These are phyloP conservation scores for Ganoderma leucocontextum DNA, from an alignment of 1,284 basidiomycete species.

Conservation along the genomic window DNA sequence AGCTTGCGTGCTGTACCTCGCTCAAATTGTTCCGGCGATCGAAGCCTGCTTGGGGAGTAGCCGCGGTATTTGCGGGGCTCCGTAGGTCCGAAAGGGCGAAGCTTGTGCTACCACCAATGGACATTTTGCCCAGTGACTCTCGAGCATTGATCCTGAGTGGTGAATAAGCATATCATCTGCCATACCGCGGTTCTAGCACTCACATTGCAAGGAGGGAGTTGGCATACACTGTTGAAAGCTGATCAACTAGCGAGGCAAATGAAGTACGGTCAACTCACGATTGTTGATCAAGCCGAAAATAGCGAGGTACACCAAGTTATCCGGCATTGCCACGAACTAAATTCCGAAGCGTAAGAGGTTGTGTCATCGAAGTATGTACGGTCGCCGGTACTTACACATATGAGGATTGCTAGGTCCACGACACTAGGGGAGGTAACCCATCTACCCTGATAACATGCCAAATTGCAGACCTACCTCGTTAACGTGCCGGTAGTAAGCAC, in stretches of 20 bases:
- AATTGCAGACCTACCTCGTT: background rate
- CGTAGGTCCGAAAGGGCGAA: background rate
- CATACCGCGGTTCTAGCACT: background rate
- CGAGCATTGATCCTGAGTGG: background rate
- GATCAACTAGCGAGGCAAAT: background rate
- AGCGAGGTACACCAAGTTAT: background rate
- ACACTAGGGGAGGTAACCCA: background rate
- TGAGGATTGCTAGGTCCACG: background rate
- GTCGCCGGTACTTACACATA: background rate
- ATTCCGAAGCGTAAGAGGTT: background rate
- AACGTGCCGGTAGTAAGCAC: background rate
- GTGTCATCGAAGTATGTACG: too few relatives aligned
- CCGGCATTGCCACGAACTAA: background rate
- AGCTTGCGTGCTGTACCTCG: too few relatives aligned
- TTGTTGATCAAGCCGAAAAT: background rate
- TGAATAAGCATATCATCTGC: background rate
- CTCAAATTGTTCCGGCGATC: too few relatives aligned
- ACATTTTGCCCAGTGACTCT: background rate
- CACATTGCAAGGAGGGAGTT: background rate
- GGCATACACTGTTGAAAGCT: background rate
- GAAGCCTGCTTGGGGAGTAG: too few relatives aligned
- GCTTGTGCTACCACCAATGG: background rate
- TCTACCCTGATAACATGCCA: background rate
- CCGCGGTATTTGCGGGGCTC: too few relatives aligned
- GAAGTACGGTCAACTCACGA: background rate